A percentile compares a stretch with the other conserved stretches of the same genome.
Evolutionary conservation across 768 basidiomycete species (phyloP).

Genomic region (Pluteus cervinus): DNA sequence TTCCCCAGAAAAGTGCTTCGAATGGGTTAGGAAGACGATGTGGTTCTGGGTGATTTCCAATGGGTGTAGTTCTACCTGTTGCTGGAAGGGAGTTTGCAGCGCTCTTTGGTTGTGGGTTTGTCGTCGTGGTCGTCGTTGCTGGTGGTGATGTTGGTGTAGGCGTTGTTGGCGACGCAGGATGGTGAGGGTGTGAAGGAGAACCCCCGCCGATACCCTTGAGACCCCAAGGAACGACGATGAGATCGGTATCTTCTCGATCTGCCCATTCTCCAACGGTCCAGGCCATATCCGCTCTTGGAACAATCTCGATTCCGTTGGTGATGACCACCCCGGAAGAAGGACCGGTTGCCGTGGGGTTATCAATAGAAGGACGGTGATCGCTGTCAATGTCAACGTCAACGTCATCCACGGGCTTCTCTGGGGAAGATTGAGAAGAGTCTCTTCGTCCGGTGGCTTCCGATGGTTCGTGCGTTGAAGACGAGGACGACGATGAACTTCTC

Average conservation of each 20-base stretch:
- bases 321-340: no score
- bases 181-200: conserved; percentile 7
- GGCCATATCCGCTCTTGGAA: conserved; percentile 70
- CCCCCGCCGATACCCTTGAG: conserved; percentile 27
- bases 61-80: conserved; percentile 1
- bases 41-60: conserved; percentile 14
- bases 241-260: conserved; percentile 48
- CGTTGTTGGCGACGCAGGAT: conserved; percentile 8
- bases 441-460: no score
- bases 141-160: conserved; percentile 3
- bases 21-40: conserved; percentile 77
- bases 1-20: conserved; percentile 59
- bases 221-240: conserved; percentile 83
- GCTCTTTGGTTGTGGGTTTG: conserved; percentile 6
- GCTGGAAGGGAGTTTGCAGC: conserved; percentile 7
- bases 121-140: background rate
- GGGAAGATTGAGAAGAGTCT: no score
- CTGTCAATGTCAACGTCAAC: no score
- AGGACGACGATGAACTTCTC: no score
- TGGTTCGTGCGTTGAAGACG: no score
- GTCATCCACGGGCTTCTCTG: no score
- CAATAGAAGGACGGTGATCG: no score
- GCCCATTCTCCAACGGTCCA: conserved; percentile 67
- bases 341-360: no score
- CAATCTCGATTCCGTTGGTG: conserved; percentile 62